Evolutionary conservation across 1,284 basidiomycete species (phyloP).

Genomic region (Ganoderma lucidum): DNA sequence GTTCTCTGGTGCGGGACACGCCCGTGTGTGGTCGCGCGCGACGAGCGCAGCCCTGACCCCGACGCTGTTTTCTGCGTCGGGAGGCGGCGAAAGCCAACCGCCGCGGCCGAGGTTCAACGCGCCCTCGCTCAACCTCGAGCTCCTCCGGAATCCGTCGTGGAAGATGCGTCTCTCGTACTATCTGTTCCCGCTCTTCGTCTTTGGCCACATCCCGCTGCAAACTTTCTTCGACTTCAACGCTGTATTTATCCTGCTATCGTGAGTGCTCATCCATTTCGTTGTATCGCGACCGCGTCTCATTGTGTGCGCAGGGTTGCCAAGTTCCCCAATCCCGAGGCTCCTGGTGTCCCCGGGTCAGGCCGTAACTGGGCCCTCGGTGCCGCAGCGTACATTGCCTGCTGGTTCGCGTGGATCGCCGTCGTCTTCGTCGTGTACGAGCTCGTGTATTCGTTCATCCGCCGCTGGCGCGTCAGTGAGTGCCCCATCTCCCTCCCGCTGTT

Average conservation of each 20-base stretch:
- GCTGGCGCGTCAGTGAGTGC: slow-evolving; percentile 87
- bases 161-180: slow-evolving; percentile 68
- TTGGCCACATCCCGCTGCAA: slow-evolving; percentile 77
- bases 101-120: slow-evolving; percentile 71
- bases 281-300: slow-evolving; percentile 25
- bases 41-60: slow-evolving; percentile 57
- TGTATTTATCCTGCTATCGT: slow-evolving; percentile 80
- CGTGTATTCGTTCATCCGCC: slow-evolving; percentile 78
- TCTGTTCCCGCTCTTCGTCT: slow-evolving; percentile 69
- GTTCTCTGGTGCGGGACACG: slow-evolving; percentile 40
- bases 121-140: slow-evolving; percentile 66
- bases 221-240: slow-evolving; percentile 85
- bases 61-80: slow-evolving; percentile 52
- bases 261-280: slow-evolving; percentile 53
- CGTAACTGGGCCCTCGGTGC: slow-evolving; percentile 79
- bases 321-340: slow-evolving; percentile 71
- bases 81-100: slow-evolving; percentile 43
- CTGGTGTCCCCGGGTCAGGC: slow-evolving; percentile 72
- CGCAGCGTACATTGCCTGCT: slow-evolving; percentile 83
- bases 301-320: slow-evolving; percentile 62
- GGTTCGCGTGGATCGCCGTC: slow-evolving; percentile 76
- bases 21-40: slow-evolving; percentile 68
- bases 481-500: background rate
- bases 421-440: slow-evolving; percentile 85
- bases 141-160: slow-evolving; percentile 66